These are phyloP conservation scores for Phialophora chinensis DNA, from an alignment of 2,329 filamentous ascomycete species.

Conservation along the genomic window DNA sequence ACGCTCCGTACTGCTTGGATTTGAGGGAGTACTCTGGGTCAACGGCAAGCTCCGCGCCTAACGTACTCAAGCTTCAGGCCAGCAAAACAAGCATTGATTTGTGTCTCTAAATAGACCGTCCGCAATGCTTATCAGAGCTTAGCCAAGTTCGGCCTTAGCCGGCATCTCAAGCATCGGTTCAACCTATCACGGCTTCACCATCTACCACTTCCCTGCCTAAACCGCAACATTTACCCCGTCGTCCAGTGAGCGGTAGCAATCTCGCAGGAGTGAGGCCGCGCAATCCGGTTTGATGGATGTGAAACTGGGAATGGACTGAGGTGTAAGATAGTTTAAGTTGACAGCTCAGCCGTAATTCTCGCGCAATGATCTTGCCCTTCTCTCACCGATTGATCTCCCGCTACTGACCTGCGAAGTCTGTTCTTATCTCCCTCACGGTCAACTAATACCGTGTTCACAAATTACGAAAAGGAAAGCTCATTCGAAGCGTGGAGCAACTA, in stretches of 20 bases:
- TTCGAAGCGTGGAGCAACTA: neutral
- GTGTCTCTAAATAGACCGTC: neutral
- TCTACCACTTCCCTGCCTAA: neutral
- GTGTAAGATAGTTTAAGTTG: constrained; percentile 10
- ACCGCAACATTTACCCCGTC: neutral
- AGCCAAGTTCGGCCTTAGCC: neutral
- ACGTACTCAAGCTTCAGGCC: neutral
- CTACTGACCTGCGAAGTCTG: too few species aligned
- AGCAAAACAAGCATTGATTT: neutral
- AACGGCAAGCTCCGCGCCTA: neutral
- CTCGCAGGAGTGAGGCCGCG: constrained; percentile 4
- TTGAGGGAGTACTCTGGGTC: neutral
- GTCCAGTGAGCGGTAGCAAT: neutral
- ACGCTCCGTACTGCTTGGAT: neutral
- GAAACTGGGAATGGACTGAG: neutral
- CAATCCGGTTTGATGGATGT: constrained; percentile 4
- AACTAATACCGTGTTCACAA: neutral
- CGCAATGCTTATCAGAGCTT: constrained; percentile 1
- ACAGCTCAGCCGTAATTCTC: neutral
- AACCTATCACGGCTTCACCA: neutral
- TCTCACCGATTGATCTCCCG: neutral
- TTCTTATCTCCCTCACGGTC: too few species aligned
- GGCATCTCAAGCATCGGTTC: neutral
- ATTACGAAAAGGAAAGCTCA: too few species aligned
- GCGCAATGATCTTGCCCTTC: neutral